phyloP scores from a whole-genome alignment of 2,329 filamentous ascomycete species.

The Zalaria obscura region DNA sequence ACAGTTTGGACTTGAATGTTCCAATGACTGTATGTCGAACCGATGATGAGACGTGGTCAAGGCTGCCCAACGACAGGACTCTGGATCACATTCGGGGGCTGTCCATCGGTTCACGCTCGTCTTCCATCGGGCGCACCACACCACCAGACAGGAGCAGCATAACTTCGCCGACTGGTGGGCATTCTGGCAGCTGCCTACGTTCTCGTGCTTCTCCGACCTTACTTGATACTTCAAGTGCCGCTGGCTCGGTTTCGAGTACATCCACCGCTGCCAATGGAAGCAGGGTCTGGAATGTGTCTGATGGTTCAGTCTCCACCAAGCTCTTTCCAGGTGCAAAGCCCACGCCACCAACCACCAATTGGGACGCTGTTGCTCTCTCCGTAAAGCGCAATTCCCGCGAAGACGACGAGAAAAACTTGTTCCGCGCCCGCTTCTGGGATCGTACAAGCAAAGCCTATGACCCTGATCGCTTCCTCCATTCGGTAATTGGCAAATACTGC shows the following conservation, averaged over 20 bases:
- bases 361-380: conserved; percentile 9
- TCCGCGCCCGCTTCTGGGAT: conserved; percentile 31
- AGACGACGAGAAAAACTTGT: conserved; percentile 17
- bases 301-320: conserved; percentile 7
- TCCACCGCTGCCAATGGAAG: background rate
- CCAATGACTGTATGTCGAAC: background rate
- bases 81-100: conserved; percentile 1
- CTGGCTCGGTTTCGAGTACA: background rate
- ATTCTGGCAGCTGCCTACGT: background rate
- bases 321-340: conserved; percentile 23
- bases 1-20: conserved; percentile 5
- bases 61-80: conserved; percentile 1
- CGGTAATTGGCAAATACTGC: conserved; percentile 28
- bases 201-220: no score
- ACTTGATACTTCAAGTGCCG: no score
- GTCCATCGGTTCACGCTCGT: conserved; percentile 1
- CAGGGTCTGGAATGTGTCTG: conserved; percentile 5
- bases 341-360: conserved; percentile 14
- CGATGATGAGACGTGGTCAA: conserved; percentile 6
- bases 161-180: conserved; percentile 7
- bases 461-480: conserved; percentile 31
- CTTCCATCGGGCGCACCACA: conserved; percentile 1
- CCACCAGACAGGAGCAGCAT: conserved; percentile 3
- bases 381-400: background rate
- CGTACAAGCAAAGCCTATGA: conserved; percentile 36